Percentiles rank a stretch among this genome's conserved stretches.
Conservation (phyloP, 1,284 basidiomycete genomes). For the Cutaneotrichosporon spelunceum region DNA sequence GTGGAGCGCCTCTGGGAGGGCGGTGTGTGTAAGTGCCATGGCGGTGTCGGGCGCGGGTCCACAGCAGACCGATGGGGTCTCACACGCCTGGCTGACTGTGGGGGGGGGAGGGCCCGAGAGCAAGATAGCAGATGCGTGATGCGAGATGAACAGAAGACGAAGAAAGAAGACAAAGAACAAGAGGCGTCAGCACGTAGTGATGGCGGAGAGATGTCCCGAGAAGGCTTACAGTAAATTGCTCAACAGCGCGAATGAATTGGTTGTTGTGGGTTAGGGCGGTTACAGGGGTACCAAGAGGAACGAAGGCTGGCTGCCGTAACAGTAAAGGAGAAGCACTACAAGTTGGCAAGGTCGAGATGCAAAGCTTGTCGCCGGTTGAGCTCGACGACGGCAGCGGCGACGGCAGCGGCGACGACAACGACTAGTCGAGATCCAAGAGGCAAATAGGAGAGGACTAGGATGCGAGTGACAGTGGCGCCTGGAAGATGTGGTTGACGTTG, state of each 20-base stretch:
- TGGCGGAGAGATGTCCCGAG: background rate
- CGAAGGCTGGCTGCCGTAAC: slow-evolving; percentile 1
- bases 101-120: too few species aligned
- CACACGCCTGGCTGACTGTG: slow-evolving; percentile 6
- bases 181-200: background rate
- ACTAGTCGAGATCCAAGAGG: background rate
- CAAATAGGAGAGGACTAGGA: background rate
- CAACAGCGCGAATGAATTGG: background rate
- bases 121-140: background rate
- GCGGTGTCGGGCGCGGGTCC: slow-evolving; percentile 14
- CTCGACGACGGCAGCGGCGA: background rate
- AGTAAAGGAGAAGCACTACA: background rate
- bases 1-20: slow-evolving; percentile 9
- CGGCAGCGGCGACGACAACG: background rate
- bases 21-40: slow-evolving; percentile 17
- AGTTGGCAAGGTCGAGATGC: background rate
- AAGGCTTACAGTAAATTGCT: background rate
- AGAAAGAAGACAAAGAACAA: background rate
- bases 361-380: background rate
- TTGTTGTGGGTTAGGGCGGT: background rate
- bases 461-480: background rate
- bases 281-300: background rate
- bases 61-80: slow-evolving; percentile 2
- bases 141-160: background rate
- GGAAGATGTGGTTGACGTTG: background rate